phyloP scores from a whole-genome alignment of 2,329 filamentous ascomycete species.

The Epichloe gansuensis region DNA sequence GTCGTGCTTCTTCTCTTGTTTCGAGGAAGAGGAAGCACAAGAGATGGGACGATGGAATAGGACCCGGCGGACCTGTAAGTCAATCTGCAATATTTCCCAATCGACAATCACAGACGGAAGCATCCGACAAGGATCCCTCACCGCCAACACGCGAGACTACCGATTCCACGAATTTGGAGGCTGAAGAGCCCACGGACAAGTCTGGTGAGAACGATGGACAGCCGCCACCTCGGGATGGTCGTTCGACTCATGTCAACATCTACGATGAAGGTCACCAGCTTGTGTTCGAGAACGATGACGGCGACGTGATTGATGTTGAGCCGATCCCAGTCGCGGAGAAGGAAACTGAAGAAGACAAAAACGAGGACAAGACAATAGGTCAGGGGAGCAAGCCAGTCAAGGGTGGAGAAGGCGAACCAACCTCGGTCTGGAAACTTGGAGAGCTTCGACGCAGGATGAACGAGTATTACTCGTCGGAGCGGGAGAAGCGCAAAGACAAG shows the following conservation, averaged over 20 bases:
- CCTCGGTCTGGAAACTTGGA: constrained; percentile 19
- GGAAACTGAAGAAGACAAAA: not conserved
- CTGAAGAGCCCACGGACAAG: constrained; percentile 21
- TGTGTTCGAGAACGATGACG: constrained; percentile 73
- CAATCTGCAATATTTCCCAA: constrained; percentile 79
- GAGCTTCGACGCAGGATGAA: constrained; percentile 37
- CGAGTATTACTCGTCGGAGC: constrained; percentile 45
- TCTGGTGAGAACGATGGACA: constrained; percentile 14
- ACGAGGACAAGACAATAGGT: constrained; percentile 1
- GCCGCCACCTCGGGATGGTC: constrained; percentile 9
- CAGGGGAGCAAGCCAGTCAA: not conserved
- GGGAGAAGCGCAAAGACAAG: constrained; percentile 49
- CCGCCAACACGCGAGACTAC: constrained; percentile 18
- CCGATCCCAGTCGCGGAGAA: constrained; percentile 8
- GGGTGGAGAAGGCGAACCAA: constrained; percentile 2
- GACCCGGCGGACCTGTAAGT: constrained; percentile 74
- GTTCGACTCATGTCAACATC: constrained; percentile 41
- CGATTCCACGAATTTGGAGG: constrained; percentile 20
- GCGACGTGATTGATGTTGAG: constrained; percentile 66
- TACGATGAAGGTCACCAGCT: constrained; percentile 72
- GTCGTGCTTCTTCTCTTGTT: constrained; percentile 46
- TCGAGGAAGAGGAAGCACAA: constrained; percentile 51
- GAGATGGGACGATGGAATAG: constrained; percentile 58
- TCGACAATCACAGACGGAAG: constrained; percentile 20
- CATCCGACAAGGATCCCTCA: constrained; percentile 18